These are phyloP conservation scores for Xanthoceras sorbifolium DNA, from an alignment of 345 rosid genomes.

Conservation along the genomic window DNA sequence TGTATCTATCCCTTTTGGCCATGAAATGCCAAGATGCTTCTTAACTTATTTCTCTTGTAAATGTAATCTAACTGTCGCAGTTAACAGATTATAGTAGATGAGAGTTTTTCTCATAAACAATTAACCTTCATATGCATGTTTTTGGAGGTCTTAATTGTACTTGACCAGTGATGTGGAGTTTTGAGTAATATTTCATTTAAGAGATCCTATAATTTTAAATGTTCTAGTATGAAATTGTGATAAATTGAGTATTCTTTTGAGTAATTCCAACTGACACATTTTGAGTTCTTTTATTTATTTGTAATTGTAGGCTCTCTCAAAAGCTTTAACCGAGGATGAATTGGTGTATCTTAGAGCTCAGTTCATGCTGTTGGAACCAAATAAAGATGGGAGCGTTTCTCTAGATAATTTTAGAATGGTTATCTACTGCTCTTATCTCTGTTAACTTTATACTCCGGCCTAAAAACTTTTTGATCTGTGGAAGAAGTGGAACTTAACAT, in stretches of 20 bases:
- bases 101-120: not conserved
- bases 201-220: not conserved
- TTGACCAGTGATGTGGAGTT: not conserved
- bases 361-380: constrained; percentile 66
- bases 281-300: constrained; percentile 1
- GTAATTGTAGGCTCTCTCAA: constrained; percentile 63
- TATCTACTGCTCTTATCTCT: constrained; percentile 19
- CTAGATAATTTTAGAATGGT: constrained; percentile 79
- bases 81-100: not conserved
- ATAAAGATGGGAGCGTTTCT: constrained; percentile 66
- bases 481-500: not conserved
- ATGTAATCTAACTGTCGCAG: not conserved
- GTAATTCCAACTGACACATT: not conserved
- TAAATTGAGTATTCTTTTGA: not conserved
- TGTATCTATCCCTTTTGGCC: not conserved
- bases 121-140: not conserved
- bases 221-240: not conserved
- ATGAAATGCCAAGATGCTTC: not conserved
- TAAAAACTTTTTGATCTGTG: constrained; percentile 5
- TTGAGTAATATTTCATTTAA: not conserved
- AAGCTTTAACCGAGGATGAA: constrained; percentile 76
- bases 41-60: not conserved
- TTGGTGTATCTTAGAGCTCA: constrained; percentile 76
- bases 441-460: not conserved
- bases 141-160: not conserved